Base-by-base conservation (phyloP, 108 stramenopile genomes). In the Seminavis robusta region DNA sequence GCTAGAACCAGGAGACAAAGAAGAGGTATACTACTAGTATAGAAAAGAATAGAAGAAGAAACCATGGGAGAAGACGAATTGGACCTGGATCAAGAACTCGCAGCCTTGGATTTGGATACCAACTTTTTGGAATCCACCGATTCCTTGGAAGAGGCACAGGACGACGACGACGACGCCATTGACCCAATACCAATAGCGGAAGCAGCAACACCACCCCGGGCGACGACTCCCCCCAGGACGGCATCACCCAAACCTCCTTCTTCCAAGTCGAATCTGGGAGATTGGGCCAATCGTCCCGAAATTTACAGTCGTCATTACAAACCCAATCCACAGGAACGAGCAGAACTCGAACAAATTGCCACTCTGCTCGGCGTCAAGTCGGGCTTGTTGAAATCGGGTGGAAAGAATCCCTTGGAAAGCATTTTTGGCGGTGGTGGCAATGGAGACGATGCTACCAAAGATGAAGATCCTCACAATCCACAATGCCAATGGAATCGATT, bases 271-370 rank as follows among this genome's bases (percentile, higher is more conserved):
- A 39, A 39, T 24, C 21, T 5, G 21, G 2, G 23, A 44, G 71
- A 17, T 21, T 68, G 27, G n/a, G n/a, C n/a, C n/a, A 24, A 33
- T 8, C 57, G 73, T 13, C 61, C 62, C 31, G 78, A 79, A 41
- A 40, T 74, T 8, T 79, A 47, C 33, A 69, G 67, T 27, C 63
- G 56, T 43, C 59, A 55, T 4, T 79, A 79, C 46, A 39, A 19
- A 7, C 73, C 78, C 9, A 46, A 38, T 4, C 15, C 34, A 25
- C 7, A 3, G 21, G 73, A 79, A 55, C 19, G 34, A 15, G 33
- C 47, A 24, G 78, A 73, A 59, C 29, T 79, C 11, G 20, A 46
- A 34, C 42, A 26, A 0, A 29, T 74, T 9, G 53, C 65, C 0
- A 1, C 28, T 11, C 19, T 32, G 20, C 37, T 66, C 0, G 49